These are phyloP conservation scores for Leucosporidium creatinivorum DNA, from an alignment of 768 basidiomycete genomes.

Conservation along the genomic window DNA sequence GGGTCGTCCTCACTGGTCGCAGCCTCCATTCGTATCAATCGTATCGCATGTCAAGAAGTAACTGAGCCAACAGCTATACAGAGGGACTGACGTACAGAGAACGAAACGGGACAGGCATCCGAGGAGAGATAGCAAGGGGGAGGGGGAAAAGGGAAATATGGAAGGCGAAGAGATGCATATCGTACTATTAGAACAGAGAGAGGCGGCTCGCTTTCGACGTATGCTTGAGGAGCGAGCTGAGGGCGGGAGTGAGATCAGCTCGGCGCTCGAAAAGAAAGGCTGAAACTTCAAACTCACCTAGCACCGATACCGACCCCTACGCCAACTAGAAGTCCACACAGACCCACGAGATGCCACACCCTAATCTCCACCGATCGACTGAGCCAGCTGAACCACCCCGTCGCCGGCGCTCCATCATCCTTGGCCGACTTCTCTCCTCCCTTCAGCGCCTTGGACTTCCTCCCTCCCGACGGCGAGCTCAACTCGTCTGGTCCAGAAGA, in stretches of 20 bases:
- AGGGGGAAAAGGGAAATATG: too few relatives aligned
- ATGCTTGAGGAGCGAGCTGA: background rate
- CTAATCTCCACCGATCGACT: constrained; percentile 16
- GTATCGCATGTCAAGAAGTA: too few relatives aligned
- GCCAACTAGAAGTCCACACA: constrained; percentile 20
- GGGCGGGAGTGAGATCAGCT: background rate
- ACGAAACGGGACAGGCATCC: too few relatives aligned
- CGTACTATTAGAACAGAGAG: too few relatives aligned
- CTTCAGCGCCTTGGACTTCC: background rate
- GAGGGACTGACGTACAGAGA: too few relatives aligned
- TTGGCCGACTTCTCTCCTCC: background rate
- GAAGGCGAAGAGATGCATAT: too few relatives aligned
- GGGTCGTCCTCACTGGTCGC: too few relatives aligned
- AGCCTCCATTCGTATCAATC: too few relatives aligned
- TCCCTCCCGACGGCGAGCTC: background rate
- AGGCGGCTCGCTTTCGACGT: too few relatives aligned
- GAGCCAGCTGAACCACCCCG: constrained; percentile 16
- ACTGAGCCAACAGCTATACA: too few relatives aligned
- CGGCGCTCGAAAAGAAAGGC: too few relatives aligned
- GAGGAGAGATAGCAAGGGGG: too few relatives aligned
- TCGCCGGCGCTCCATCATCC: background rate
- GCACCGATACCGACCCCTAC: constrained; percentile 18
- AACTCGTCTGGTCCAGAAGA: constrained; percentile 1
- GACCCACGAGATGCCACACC: constrained; percentile 28
- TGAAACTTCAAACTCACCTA: constrained; percentile 4